phyloP scores from a whole-genome alignment of 805 yeast genomes.

The Wickerhamiella nectarea region DNA sequence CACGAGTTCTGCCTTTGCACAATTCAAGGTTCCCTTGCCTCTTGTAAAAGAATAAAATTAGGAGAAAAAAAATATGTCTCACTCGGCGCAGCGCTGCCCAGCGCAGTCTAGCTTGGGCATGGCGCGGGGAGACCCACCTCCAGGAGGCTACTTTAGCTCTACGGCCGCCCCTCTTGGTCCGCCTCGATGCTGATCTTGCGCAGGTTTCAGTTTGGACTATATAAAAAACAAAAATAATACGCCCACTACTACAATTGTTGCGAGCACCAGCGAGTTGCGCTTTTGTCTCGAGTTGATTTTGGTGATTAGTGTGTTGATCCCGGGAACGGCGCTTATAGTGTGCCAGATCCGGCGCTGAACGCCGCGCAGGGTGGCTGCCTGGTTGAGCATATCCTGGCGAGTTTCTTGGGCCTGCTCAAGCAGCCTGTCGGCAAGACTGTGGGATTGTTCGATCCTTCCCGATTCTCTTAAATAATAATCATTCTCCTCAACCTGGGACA shows the following conservation, averaged over 20 bases:
- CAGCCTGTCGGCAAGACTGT: constrained; percentile 63
- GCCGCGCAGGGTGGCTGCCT: constrained; percentile 46
- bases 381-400: constrained; percentile 67
- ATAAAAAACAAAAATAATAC: constrained; percentile 52
- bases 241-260: constrained; percentile 58
- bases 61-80: too few relatives aligned
- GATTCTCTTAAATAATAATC: constrained; percentile 72
- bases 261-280: constrained; percentile 76
- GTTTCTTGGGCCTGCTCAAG: constrained; percentile 80
- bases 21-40: too few relatives aligned
- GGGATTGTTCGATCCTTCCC: constrained; percentile 55
- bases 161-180: too few relatives aligned
- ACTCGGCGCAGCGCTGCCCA: too few relatives aligned
- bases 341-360: constrained; percentile 52
- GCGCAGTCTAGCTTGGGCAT: too few relatives aligned
- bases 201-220: too few relatives aligned
- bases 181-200: too few relatives aligned
- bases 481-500: constrained; percentile 34
- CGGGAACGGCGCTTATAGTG: constrained; percentile 63
- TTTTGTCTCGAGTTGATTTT: constrained; percentile 80
- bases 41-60: too few relatives aligned
- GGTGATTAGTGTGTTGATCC: constrained; percentile 57
- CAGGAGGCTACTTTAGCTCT: too few relatives aligned
- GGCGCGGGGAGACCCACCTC: too few relatives aligned
- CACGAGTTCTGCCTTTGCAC: too few relatives aligned